Conservation (phyloP, 495 filamentous ascomycete species). For the Aspergillus hancockii region DNA sequence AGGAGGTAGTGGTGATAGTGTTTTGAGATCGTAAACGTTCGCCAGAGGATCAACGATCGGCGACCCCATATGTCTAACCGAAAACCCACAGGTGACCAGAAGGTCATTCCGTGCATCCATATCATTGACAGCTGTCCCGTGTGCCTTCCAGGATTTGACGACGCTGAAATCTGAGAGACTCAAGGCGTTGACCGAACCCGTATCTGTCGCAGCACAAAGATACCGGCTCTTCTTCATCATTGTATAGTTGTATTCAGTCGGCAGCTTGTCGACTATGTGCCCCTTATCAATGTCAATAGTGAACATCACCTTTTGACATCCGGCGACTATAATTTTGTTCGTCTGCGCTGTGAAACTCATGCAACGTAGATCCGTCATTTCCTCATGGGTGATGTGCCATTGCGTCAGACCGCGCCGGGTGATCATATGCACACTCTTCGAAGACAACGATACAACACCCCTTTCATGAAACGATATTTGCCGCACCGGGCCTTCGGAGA, state of each 20-base stretch:
- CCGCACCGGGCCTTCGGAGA: slow-evolving; percentile 67
- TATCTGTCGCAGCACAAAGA: slow-evolving; percentile 86
- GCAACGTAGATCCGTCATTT: slow-evolving; percentile 81
- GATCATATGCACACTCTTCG: slow-evolving; percentile 81
- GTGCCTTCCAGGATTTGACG: slow-evolving; percentile 85
- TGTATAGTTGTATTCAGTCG: slow-evolving; percentile 73
- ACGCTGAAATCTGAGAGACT: slow-evolving; percentile 75
- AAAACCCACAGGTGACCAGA: slow-evolving; percentile 93
- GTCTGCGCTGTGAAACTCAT: slow-evolving; percentile 92
- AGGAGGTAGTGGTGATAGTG: slow-evolving; percentile 76
- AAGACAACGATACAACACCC: slow-evolving; percentile 77
- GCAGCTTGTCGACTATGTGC: slow-evolving; percentile 69
- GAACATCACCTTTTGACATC: slow-evolving; percentile 84
- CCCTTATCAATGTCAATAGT: slow-evolving; percentile 88
- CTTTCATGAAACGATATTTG: slow-evolving; percentile 85
- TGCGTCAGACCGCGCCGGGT: slow-evolving; percentile 73
- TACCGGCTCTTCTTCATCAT: slow-evolving; percentile 89
- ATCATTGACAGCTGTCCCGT: slow-evolving; percentile 80
- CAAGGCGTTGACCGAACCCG: slow-evolving; percentile 82
- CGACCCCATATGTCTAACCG: slow-evolving; percentile 62
- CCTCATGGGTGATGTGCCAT: slow-evolving; percentile 79
- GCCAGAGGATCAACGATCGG: slow-evolving; percentile 84
- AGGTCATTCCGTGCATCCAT: slow-evolving; percentile 94
- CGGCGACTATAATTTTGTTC: slow-evolving; percentile 83
- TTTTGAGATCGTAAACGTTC: slow-evolving; percentile 92